Conservation (phyloP, 2,329 filamentous ascomycete genomes). For the Gremmenia infestans region DNA sequence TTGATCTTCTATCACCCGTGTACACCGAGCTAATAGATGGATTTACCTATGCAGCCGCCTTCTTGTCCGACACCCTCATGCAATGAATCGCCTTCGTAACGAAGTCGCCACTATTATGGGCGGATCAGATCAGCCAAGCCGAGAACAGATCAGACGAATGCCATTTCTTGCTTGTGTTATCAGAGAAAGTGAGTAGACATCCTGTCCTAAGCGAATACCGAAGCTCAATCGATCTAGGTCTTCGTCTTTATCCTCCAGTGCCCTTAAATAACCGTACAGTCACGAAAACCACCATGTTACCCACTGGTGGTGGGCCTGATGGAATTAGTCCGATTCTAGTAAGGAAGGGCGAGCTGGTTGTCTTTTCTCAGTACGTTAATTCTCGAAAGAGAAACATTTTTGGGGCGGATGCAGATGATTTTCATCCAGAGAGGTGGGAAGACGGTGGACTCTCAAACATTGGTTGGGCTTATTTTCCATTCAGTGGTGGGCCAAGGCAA, state of each 20-base stretch:
- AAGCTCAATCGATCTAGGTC: conserved; percentile 6
- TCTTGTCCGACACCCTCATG: conserved; percentile 38
- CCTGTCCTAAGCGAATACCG: background rate
- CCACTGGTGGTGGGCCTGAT: conserved; percentile 30
- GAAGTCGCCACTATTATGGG: conserved; percentile 48
- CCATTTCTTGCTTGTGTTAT: conserved; percentile 13
- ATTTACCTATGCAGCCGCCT: conserved; percentile 26
- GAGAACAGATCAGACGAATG: conserved; percentile 10
- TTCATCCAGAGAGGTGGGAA: conserved; percentile 32
- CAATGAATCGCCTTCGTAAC: conserved; percentile 37
- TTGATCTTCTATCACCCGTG: background rate
- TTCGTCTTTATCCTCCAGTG: conserved; percentile 25
- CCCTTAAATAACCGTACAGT: conserved; percentile 27
- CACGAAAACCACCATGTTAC: conserved; percentile 23
- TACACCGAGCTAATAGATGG: background rate
- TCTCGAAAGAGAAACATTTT: conserved; percentile 31
- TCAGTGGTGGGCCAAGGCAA: conserved; percentile 33
- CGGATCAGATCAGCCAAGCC: conserved; percentile 32
- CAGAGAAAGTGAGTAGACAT: conserved; percentile 15
- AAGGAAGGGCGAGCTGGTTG: conserved; percentile 19
- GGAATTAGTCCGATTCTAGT: conserved; percentile 16
- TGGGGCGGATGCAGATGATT: conserved; percentile 31
- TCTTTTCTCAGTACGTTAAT: conserved; percentile 23
- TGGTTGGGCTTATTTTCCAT: conserved; percentile 36
- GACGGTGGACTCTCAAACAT: conserved; percentile 30